Conservation (phyloP, 78 protist genomes). For the Dictyostelium brefeldianum region DNA sequence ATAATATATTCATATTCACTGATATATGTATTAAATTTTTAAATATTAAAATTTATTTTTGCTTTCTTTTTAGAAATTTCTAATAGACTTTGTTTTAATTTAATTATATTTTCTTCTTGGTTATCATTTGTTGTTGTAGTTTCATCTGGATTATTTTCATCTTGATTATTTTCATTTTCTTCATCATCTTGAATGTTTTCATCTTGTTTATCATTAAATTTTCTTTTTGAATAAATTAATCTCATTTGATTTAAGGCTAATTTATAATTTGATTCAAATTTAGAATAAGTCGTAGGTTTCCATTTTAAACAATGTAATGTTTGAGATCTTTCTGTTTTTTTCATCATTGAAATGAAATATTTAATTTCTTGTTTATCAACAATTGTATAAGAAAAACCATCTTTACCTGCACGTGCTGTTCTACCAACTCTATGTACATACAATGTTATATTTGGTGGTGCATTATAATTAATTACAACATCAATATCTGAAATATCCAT, state of each 20-base stretch:
- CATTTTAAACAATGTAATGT: constrained; percentile 13
- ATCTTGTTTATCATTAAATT: not conserved
- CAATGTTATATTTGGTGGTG: constrained; percentile 93
- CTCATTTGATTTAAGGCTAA: constrained; percentile 41
- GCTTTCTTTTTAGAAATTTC: constrained; percentile 56
- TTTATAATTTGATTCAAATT: constrained; percentile 7
- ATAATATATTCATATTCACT: too few relatives aligned
- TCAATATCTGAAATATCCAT: constrained; percentile 97
- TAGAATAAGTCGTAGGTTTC: not conserved
- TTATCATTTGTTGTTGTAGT: not conserved
- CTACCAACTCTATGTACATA: constrained; percentile 99
- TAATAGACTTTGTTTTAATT: constrained; percentile 2
- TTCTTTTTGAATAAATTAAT: constrained; percentile 46
- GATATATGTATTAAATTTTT: too few relatives aligned
- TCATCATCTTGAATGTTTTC: not conserved
- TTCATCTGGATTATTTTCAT: not conserved
- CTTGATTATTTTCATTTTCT: not conserved
- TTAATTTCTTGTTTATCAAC: constrained; percentile 30
- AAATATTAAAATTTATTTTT: constrained; percentile 34
- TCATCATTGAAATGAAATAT: constrained; percentile 24
- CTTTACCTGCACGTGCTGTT: constrained; percentile 98
- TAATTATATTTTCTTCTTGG: not conserved
- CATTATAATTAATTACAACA: constrained; percentile 97
- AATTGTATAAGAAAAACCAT: constrained; percentile 80
- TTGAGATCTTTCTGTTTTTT: constrained; percentile 58